Evolutionary conservation across 257 asterid species (phyloP), one percentile per base, ranked within the genome.

Genomic region (Solanum acaule): DNA sequence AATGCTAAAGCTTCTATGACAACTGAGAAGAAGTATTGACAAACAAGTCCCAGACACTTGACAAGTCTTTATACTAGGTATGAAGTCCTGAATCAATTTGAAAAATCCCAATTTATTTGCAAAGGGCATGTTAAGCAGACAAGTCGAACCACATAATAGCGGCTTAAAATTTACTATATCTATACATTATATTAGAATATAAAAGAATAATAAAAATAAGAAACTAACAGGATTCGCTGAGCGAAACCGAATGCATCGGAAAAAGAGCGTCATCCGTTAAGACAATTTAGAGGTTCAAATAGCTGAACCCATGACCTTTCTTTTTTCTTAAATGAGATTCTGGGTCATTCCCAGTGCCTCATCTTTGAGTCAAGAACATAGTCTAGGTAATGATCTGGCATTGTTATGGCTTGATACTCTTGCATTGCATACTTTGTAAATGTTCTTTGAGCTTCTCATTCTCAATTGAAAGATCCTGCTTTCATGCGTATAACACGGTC

Each of bases 391-490:
- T 88, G 96, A 91, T 91, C 91, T 95, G 29, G 94, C 89, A 84
- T 83, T 91, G 44, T 83, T 90, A 1, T 91, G 93, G 87, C 88
- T 90, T 70, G 94, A 87, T 67, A 92, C 88, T 92, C 95, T 94
- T 85, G 96, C 97, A 94, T 35, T 95, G 98, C 99, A 96, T 96
- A 38, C 98, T 95, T 90, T 93, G 96, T 86, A 96, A 91, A 90
- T 93, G 98, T 14, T 90, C 92, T 87, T 88, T 90, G 23, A 95
- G 92, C 88, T 90, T 94, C 88, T 93, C 95, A 38, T 90, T 96
- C 88, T 95, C 98, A 11, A 93, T 92, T 3, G 96, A 87, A 10
- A 93, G 83, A 72, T 92, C 88, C 52, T 92, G 92, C 37, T 93
- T 93, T 89, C 95, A 92, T 0, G 96, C 98, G 72, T 90, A 94